Percentiles rank a stretch among this genome's conserved stretches.
These are phyloP conservation scores for Jatropha curcas DNA, from an alignment of 345 rosid genomes.

Conservation along the genomic window DNA sequence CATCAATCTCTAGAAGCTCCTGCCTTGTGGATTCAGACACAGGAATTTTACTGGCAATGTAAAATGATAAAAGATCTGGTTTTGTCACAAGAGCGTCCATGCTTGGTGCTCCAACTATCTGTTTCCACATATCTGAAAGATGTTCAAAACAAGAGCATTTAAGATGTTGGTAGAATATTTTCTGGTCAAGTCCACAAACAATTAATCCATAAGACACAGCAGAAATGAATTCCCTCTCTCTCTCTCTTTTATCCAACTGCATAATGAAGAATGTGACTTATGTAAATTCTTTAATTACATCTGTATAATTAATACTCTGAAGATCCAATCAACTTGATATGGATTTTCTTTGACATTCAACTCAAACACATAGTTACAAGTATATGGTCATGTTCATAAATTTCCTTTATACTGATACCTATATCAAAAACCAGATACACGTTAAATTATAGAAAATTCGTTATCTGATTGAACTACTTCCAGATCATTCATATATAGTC, in stretches of 20 bases:
- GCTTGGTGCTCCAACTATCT: slow-evolving; percentile 68
- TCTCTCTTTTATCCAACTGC: not conserved
- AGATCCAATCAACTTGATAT: not conserved
- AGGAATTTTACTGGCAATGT: slow-evolving; percentile 91
- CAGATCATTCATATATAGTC: not conserved
- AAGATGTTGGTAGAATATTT: not conserved
- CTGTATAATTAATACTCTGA: not conserved
- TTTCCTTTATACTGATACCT: not conserved
- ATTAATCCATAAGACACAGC: not conserved
- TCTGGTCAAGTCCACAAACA: not conserved
- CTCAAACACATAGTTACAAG: not conserved
- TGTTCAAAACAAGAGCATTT: not conserved
- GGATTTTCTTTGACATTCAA: not conserved
- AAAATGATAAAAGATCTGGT: slow-evolving; percentile 83
- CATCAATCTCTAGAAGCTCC: slow-evolving; percentile 91
- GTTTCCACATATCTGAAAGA: slow-evolving; percentile 91
- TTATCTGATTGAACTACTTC: not conserved
- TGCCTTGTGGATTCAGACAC: slow-evolving; percentile 82
- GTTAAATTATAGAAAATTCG: not conserved
- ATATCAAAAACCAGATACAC: not conserved
- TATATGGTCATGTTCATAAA: not conserved
- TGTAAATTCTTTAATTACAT: not conserved
- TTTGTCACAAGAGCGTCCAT: slow-evolving; percentile 69
- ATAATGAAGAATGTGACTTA: not conserved
- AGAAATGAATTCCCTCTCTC: not conserved